Percentiles rank a stretch among this genome's conserved stretches.
Conservation (phyloP, 768 basidiomycete genomes). For the Trametes punicea region DNA sequence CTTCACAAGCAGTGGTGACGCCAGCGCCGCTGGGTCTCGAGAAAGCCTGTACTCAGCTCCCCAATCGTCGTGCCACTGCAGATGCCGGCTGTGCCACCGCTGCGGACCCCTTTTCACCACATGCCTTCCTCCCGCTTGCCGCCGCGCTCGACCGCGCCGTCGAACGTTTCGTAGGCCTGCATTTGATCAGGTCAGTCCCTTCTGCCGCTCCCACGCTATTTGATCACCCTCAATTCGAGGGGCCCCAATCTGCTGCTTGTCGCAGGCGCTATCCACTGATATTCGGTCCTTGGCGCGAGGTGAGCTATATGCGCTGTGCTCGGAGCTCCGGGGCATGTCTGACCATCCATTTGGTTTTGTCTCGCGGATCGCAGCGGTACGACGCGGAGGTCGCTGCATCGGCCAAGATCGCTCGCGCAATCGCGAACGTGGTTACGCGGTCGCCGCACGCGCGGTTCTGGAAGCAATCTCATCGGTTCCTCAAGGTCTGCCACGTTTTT, state of each 20-base stretch:
- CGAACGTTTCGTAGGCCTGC: conserved; percentile 51
- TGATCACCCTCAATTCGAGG: conserved; percentile 6
- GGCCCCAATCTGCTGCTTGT: not conserved
- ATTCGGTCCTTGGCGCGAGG: conserved; percentile 68
- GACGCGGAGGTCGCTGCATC: conserved; percentile 50
- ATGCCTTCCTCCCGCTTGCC: conserved; percentile 52
- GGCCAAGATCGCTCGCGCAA: conserved; percentile 45
- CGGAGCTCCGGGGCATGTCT: not conserved
- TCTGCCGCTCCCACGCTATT: not conserved
- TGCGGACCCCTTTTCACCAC: conserved; percentile 49
- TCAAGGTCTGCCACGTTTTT: conserved; percentile 41
- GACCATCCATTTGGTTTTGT: not conserved
- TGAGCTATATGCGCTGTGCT: conserved; percentile 29
- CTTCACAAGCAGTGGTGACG: no score
- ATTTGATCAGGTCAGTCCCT: conserved; percentile 54
- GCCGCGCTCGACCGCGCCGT: conserved; percentile 50
- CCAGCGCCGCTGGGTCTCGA: not conserved
- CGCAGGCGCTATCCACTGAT: conserved; percentile 72
- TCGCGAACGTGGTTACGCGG: conserved; percentile 49
- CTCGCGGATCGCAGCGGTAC: conserved; percentile 45
- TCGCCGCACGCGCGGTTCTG: conserved; percentile 49
- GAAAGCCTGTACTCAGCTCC: not conserved
- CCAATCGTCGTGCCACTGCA: not conserved
- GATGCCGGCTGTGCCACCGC: conserved; percentile 19
- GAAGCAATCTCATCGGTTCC: conserved; percentile 38